phyloP scores from a whole-genome alignment of 176 grass and related monocot genomes.

The Phoenix roebelenii region DNA sequence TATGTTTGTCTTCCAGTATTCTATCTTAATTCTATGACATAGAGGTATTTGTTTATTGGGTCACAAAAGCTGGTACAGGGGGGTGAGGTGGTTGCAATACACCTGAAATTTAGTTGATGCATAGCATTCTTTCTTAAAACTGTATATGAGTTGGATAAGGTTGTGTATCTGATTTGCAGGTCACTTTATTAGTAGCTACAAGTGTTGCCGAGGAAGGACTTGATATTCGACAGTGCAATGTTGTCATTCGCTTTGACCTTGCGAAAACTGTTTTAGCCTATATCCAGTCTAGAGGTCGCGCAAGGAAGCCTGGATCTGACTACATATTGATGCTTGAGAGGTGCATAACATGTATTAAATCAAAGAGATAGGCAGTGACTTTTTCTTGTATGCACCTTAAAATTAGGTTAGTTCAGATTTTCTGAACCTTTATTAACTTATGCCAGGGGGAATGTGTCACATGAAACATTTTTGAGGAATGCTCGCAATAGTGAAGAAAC shows the following conservation, averaged over 20 bases:
- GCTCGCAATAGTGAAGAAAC: constrained; percentile 94
- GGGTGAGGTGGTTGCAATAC: no score
- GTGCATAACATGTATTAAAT: constrained; percentile 24
- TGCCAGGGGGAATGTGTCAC: constrained; percentile 66
- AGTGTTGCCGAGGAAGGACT: constrained; percentile 99
- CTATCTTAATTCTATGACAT: no score
- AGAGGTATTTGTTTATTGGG: no score
- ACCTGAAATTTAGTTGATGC: no score
- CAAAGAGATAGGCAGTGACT: no score
- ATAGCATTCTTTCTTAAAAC: no score
- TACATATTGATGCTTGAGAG: constrained; percentile 99
- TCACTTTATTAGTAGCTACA: constrained; percentile 92
- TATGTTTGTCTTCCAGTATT: constrained; percentile 32
- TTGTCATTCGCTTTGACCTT: constrained; percentile 99
- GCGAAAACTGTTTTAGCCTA: constrained; percentile 98
- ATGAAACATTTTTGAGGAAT: constrained; percentile 90
- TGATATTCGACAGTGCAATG: constrained; percentile 99
- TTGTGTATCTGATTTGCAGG: constrained; percentile 34
- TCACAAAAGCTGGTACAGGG: no score
- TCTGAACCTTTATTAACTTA: constrained; percentile 26
- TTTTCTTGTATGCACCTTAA: no score
- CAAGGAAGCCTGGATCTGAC: constrained; percentile 96
- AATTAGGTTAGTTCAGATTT: not conserved
- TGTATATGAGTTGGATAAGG: no score
- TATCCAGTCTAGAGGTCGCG: constrained; percentile 91